Conservation (phyloP, 352 stramenopile genomes). For the Phytophthora podocarpi region DNA sequence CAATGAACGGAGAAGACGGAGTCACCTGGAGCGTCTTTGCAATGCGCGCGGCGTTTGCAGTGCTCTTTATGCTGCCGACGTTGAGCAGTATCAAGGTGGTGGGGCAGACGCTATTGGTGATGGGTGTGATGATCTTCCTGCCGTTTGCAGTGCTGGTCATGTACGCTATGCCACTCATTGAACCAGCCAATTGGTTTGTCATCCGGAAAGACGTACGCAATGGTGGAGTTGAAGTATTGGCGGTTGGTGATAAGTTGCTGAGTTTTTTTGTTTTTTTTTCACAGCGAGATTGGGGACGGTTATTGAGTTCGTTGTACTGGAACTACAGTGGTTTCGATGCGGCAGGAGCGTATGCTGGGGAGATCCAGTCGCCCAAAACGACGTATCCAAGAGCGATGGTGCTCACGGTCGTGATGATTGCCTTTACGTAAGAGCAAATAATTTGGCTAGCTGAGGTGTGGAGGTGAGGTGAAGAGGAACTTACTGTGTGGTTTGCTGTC, state of each 20-base stretch:
- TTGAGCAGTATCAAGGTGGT: conserved; percentile 76
- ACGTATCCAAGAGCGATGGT: conserved; percentile 84
- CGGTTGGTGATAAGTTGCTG: background rate
- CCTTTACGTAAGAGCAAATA: conserved; percentile 60
- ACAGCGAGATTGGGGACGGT: conserved; percentile 61
- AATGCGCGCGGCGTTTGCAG: conserved; percentile 54
- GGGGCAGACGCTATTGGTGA: conserved; percentile 60
- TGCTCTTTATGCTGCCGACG: conserved; percentile 77
- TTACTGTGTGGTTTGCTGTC: background rate
- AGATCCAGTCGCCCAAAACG: conserved; percentile 70
- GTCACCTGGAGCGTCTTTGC: conserved; percentile 47
- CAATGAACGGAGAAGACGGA: conserved; percentile 10
- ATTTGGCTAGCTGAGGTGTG: background rate
- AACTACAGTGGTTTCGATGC: conserved; percentile 86
- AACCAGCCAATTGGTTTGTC: conserved; percentile 71
- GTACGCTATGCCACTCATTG: conserved; percentile 59
- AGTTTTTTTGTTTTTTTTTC: conserved; percentile 2
- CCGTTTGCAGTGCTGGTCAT: conserved; percentile 65
- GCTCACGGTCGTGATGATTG: conserved; percentile 74
- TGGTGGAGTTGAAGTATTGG: too few relatives aligned
- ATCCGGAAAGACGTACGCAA: conserved; percentile 56
- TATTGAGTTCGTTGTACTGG: conserved; percentile 82
- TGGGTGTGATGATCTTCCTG: conserved; percentile 73
- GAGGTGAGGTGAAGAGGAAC: background rate
- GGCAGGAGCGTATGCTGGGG: conserved; percentile 70